Base-by-base conservation (phyloP, 441 rosid species). In the Kokia cookei region DNA sequence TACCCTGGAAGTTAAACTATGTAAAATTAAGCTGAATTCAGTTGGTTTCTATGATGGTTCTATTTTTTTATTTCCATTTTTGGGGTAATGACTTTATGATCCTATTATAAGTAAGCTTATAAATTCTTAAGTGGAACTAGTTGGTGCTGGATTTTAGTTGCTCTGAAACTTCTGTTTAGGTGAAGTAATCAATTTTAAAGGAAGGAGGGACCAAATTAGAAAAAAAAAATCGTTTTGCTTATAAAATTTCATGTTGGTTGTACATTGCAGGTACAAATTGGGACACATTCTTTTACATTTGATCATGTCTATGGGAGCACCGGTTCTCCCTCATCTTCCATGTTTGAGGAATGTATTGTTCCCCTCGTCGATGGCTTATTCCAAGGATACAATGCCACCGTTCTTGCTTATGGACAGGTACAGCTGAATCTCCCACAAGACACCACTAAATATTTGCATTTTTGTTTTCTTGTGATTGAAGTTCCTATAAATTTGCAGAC, bases 351-450 rank as follows among this genome's bases (percentile, higher is more conserved):
- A 86, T 96, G 98, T 22, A 76, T 88, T 75, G 85, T 89, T 2
- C 89, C 97, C 1, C 91, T 96, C 1, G 98, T 96, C 26, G 97
- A 93, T 57, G 99, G 97, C n/a, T 90, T 96, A 66, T 96, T 96
- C 80, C 99, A 92, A 81, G 98, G 99, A 72, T 93, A 93, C 84
- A 96, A 96, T 82, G 99, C 97, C 3, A 96, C 98, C 0, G 98
- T 96, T 69, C 97, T 96, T 66, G 99, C 99, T 76, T 96, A 96
- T 81, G 99, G 99, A 35, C 99, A 94, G 97, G 98, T 93, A 86
- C 68, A 61, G 50, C 47, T 75, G 78, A 32, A 26, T 61, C 22
- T 73, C 47, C 15, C 53, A 2, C 35, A 9, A 17, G 72, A 69
- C 69, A 62, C 69, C 75, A 73, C 60, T 75, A 32, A 70, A 48